Percentiles rank a stretch among this genome's conserved stretches.
These are phyloP conservation scores for Extremus antarcticus DNA, from an alignment of 495 filamentous ascomycete genomes.

Conservation along the genomic window DNA sequence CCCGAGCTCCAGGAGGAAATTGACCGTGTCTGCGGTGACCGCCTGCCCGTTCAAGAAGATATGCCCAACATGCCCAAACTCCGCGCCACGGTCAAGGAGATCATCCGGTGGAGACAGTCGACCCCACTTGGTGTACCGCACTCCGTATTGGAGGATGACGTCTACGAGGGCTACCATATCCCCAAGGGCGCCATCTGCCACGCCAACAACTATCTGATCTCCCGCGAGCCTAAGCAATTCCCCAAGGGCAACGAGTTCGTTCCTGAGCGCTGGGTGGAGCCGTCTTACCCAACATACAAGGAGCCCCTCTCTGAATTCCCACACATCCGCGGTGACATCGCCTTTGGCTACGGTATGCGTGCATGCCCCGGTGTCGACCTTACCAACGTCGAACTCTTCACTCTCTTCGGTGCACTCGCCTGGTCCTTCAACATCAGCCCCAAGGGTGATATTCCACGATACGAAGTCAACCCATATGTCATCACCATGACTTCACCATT, in stretches of 20 bases:
- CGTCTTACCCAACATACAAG: slow-evolving; percentile 30
- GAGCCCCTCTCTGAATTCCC: slow-evolving; percentile 29
- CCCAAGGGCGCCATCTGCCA: slow-evolving; percentile 37
- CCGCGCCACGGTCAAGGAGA: slow-evolving; percentile 50
- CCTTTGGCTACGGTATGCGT: slow-evolving; percentile 38
- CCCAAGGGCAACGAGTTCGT: slow-evolving; percentile 36
- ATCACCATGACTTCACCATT: slow-evolving; percentile 17
- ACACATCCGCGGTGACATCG: slow-evolving; percentile 39
- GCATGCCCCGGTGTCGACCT: slow-evolving; percentile 41
- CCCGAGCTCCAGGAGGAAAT: slow-evolving; percentile 43
- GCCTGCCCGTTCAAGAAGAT: slow-evolving; percentile 25
- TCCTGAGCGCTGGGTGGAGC: slow-evolving; percentile 43
- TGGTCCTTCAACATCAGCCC: slow-evolving; percentile 45
- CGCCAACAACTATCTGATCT: slow-evolving; percentile 26
- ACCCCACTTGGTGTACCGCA: slow-evolving; percentile 19
- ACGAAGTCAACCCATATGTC: slow-evolving; percentile 16
- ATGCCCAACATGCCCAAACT: slow-evolving; percentile 32
- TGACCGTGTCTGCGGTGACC: slow-evolving; percentile 38
- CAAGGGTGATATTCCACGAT: slow-evolving; percentile 11
- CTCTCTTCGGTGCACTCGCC: slow-evolving; percentile 46
- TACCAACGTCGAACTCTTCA: slow-evolving; percentile 43
- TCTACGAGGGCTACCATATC: slow-evolving; percentile 31
- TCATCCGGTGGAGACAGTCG: slow-evolving; percentile 45
- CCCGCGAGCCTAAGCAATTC: slow-evolving; percentile 17
- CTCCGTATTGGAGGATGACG: slow-evolving; percentile 16